phyloP scores from a whole-genome alignment of 2,329 filamentous ascomycete genomes.

The Hortaea sp. region DNA sequence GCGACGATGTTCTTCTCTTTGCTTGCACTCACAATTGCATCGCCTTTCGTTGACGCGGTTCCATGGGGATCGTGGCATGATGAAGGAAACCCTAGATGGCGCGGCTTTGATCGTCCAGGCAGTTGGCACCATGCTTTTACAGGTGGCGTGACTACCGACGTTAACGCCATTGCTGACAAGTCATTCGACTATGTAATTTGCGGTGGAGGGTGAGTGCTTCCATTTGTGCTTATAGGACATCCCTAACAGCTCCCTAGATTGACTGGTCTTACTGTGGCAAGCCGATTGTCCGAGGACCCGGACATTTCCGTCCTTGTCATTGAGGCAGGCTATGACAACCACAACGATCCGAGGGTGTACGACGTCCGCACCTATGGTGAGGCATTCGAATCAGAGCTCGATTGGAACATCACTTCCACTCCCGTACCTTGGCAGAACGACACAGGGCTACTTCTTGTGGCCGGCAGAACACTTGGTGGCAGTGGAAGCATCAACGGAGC shows the following conservation, averaged over 20 bases:
- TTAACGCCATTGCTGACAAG: conserved; percentile 4
- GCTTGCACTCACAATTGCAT: too few species aligned
- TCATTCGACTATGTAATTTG: conserved; percentile 17
- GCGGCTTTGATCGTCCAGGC: too few species aligned
- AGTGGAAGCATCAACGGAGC: conserved; percentile 19
- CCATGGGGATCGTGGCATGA: too few species aligned
- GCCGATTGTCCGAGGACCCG: conserved; percentile 11
- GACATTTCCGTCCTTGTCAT: conserved; percentile 15
- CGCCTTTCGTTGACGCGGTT: too few species aligned
- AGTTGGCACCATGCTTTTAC: neutral
- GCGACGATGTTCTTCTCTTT: too few species aligned
- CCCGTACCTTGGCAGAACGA: conserved; percentile 15
- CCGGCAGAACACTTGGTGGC: conserved; percentile 18
- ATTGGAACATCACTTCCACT: conserved; percentile 13
- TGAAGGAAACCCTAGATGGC: too few species aligned
- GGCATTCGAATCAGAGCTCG: conserved; percentile 11
- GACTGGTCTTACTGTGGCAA: conserved; percentile 17
- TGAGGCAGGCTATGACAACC: conserved; percentile 16
- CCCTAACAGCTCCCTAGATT: conserved; percentile 1
- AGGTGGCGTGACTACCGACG: conserved; percentile 9
- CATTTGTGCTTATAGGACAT: neutral
- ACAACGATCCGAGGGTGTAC: conserved; percentile 13
- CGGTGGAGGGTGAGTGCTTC: conserved; percentile 9
- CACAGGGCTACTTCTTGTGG: conserved; percentile 11
- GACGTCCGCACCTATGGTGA: conserved; percentile 12